Percentiles rank a stretch among this genome's conserved stretches.
Conservation (phyloP, 192 early-diverging fungal species). For the Umbelopsis vinacea region DNA sequence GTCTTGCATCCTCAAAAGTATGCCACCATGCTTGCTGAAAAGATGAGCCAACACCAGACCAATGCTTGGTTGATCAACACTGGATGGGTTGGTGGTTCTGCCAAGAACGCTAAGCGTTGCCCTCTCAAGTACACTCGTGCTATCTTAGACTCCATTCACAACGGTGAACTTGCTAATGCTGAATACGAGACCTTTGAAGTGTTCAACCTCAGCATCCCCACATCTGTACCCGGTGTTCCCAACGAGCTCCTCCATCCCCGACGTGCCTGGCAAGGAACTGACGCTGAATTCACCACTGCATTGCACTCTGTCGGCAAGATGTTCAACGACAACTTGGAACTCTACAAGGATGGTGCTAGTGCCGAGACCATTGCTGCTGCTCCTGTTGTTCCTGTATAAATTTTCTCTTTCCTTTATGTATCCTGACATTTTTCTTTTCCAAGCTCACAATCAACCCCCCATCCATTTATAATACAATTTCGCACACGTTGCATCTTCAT, state of each 20-base stretch:
- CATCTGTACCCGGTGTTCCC: slow-evolving; percentile 75
- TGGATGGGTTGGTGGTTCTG: slow-evolving; percentile 94
- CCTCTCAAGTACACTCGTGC: slow-evolving; percentile 96
- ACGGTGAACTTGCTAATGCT: slow-evolving; percentile 84
- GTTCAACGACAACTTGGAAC: slow-evolving; percentile 91
- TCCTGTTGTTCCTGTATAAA: slow-evolving; percentile 50
- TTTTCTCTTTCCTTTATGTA: not conserved
- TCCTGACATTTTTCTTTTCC: slow-evolving; percentile 10
- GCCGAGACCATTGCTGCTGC: slow-evolving; percentile 76
- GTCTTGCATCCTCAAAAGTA: slow-evolving; percentile 96
- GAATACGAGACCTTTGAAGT: slow-evolving; percentile 86
- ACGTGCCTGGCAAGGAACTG: slow-evolving; percentile 83
- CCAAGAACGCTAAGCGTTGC: slow-evolving; percentile 90
- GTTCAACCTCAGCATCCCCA: slow-evolving; percentile 91
- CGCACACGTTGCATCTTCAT: not conserved
- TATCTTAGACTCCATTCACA: slow-evolving; percentile 98
- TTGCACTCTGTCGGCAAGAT: slow-evolving; percentile 78
- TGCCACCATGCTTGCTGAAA: slow-evolving; percentile 94
- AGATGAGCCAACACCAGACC: slow-evolving; percentile 86
- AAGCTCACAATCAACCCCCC: not conserved
- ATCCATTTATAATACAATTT: not conserved
- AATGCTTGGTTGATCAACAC: slow-evolving; percentile 97
- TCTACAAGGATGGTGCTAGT: slow-evolving; percentile 78
- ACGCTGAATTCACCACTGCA: slow-evolving; percentile 65
- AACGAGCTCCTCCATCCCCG: slow-evolving; percentile 84